These are phyloP conservation scores for Ustilago shanxiensis DNA, from an alignment of 1,284 basidiomycete species.

Conservation along the genomic window DNA sequence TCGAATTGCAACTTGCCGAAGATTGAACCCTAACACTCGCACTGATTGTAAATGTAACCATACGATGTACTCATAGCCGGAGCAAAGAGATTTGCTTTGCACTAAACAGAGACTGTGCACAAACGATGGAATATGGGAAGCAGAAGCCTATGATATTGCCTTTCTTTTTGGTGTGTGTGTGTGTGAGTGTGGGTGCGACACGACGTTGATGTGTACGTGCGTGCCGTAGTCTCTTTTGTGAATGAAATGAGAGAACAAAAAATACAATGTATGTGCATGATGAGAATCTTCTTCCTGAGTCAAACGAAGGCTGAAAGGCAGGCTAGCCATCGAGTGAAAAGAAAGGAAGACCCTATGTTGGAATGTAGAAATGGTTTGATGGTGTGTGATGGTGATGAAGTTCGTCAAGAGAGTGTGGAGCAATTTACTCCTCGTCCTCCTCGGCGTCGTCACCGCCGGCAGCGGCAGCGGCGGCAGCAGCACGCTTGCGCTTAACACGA, in stretches of 20 bases:
- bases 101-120: not conserved
- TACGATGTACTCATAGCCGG: not conserved
- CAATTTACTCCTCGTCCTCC: constrained; percentile 73
- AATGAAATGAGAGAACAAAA: constrained; percentile 26
- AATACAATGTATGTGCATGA: constrained; percentile 25
- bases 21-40: not conserved
- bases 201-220: not conserved
- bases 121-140: constrained; percentile 14
- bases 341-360: constrained; percentile 10
- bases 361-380: not conserved
- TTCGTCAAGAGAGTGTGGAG: not conserved
- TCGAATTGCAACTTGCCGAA: constrained; percentile 39
- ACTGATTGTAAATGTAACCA: not conserved
- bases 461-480: constrained; percentile 89
- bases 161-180: constrained; percentile 35
- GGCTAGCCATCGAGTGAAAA: constrained; percentile 13
- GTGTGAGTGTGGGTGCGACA: constrained; percentile 14
- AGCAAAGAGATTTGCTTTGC: not conserved
- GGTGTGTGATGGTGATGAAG: not conserved
- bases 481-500: constrained; percentile 99
- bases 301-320: constrained; percentile 36
- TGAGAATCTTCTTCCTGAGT: not conserved
- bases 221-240: constrained; percentile 23
- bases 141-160: constrained; percentile 38
- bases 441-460: constrained; percentile 86